Conservation (phyloP, 2,329 filamentous ascomycete genomes). For the Parastagonospora avenae region DNA sequence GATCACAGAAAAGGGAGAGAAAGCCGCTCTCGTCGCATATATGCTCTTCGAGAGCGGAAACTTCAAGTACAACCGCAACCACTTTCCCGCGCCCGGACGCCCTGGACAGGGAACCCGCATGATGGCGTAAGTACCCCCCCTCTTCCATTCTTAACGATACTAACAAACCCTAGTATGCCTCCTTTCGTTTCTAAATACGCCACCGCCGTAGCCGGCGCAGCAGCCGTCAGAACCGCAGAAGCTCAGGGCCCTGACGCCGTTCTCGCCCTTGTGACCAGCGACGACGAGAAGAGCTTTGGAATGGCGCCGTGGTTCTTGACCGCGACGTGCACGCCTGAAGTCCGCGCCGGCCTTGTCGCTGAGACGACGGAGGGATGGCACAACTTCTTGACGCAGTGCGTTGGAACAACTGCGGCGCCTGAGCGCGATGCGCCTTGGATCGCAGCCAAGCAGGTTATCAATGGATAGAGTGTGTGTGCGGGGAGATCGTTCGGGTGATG, state of each 20-base stretch:
- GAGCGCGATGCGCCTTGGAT: conserved; percentile 58
- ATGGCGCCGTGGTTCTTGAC: conserved; percentile 66
- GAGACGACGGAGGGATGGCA: conserved; percentile 58
- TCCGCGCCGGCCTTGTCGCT: conserved; percentile 52
- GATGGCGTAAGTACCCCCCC: conserved; percentile 56
- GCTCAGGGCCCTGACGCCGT: conserved; percentile 46
- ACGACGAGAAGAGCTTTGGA: conserved; percentile 59
- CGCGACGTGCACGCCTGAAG: conserved; percentile 57
- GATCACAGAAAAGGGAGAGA: conserved; percentile 61
- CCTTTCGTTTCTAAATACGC: conserved; percentile 63
- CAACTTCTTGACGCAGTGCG: conserved; percentile 60
- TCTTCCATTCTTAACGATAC: too few relatives aligned
- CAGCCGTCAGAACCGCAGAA: conserved; percentile 37
- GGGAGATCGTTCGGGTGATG: too few relatives aligned
- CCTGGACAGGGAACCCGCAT: conserved; percentile 75
- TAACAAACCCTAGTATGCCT: conserved; percentile 39
- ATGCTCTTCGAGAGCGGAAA: conserved; percentile 73
- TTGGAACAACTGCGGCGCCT: conserved; percentile 55
- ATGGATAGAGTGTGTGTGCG: background rate
- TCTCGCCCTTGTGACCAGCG: conserved; percentile 56
- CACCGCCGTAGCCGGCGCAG: conserved; percentile 47
- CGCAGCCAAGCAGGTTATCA: conserved; percentile 44
- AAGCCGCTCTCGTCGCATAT: conserved; percentile 72
- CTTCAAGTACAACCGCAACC: conserved; percentile 74
- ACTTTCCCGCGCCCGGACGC: conserved; percentile 56